Percentiles rank a stretch among this genome's conserved stretches.
Conservation (phyloP, 2,329 filamentous ascomycete species). For the Parascedosporium putredinis region DNA sequence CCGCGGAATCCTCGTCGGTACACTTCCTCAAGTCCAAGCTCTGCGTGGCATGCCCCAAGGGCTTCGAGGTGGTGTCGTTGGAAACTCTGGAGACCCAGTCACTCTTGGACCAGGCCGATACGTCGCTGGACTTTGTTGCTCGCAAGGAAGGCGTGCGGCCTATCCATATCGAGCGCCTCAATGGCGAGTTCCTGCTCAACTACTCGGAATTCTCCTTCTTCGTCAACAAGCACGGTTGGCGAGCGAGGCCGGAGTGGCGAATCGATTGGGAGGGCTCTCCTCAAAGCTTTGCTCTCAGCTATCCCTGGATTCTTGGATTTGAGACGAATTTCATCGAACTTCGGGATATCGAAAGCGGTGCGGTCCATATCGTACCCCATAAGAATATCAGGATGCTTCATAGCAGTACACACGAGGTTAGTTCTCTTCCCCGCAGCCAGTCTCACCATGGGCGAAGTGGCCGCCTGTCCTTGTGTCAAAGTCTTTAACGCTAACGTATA, state of each 20-base stretch:
- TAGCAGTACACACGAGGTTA: slow-evolving; percentile 90
- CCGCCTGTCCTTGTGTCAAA: too few relatives aligned
- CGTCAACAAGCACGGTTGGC: slow-evolving; percentile 96
- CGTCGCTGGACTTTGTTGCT: slow-evolving; percentile 92
- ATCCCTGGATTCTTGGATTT: slow-evolving; percentile 94
- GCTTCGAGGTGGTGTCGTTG: slow-evolving; percentile 93
- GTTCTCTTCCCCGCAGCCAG: slow-evolving; percentile 18
- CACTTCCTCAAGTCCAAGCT: slow-evolving; percentile 96
- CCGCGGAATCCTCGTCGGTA: slow-evolving; percentile 93
- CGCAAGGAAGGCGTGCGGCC: slow-evolving; percentile 88
- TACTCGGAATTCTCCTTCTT: slow-evolving; percentile 99
- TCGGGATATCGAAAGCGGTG: slow-evolving; percentile 85
- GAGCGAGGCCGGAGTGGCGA: slow-evolving; percentile 88
- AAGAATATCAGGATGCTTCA: slow-evolving; percentile 97
- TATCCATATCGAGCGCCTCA: slow-evolving; percentile 93
- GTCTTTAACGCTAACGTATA: slow-evolving; percentile 13
- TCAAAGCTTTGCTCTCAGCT: slow-evolving; percentile 84
- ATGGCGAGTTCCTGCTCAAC: slow-evolving; percentile 93
- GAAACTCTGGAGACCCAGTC: slow-evolving; percentile 98
- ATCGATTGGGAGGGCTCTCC: slow-evolving; percentile 96
- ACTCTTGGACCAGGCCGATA: slow-evolving; percentile 92
- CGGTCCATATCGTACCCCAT: slow-evolving; percentile 90
- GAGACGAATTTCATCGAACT: slow-evolving; percentile 97
- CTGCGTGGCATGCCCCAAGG: slow-evolving; percentile 88
- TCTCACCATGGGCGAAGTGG: too few relatives aligned